Conservation (phyloP, 2,329 filamentous ascomycete species). For the Anisogramma anomala region DNA sequence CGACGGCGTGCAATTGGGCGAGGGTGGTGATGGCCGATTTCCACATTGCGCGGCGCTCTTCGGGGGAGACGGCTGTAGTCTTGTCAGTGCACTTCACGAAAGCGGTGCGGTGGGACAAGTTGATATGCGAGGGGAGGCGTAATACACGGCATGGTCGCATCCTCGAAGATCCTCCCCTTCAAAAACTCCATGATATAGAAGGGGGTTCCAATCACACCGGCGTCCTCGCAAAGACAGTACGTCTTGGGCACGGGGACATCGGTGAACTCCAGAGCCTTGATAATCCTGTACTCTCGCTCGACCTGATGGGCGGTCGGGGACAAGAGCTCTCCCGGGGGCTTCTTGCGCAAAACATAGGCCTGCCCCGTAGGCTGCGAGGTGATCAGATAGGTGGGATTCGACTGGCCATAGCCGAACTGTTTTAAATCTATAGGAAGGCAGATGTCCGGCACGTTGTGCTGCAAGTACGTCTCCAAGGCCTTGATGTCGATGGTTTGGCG, state of each 20-base stretch:
- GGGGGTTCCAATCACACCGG: slow-evolving; percentile 66
- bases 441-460: slow-evolving; percentile 69
- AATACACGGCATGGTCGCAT: slow-evolving; percentile 28
- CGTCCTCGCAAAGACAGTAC: slow-evolving; percentile 78
- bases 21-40: slow-evolving; percentile 71
- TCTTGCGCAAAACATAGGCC: slow-evolving; percentile 89
- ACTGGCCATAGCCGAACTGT: slow-evolving; percentile 96
- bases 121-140: too few relatives aligned
- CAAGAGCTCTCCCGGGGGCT: slow-evolving; percentile 86
- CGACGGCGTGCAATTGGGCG: slow-evolving; percentile 71
- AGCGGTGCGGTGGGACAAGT: too few relatives aligned
- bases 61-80: slow-evolving; percentile 46
- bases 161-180: slow-evolving; percentile 85
- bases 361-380: slow-evolving; percentile 52
- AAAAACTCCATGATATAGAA: slow-evolving; percentile 98
- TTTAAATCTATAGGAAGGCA: slow-evolving; percentile 75
- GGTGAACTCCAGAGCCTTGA: slow-evolving; percentile 66
- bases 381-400: slow-evolving; percentile 92
- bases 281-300: slow-evolving; percentile 87
- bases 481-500: slow-evolving; percentile 81
- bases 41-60: slow-evolving; percentile 73
- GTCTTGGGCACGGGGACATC: slow-evolving; percentile 78
- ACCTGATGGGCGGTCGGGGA: slow-evolving; percentile 93
- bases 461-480: slow-evolving; percentile 69
- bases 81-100: too few relatives aligned